Evolutionary conservation across 306 rosid genomes (phyloP).

Genomic region (Cucurbita argyrosperma): DNA sequence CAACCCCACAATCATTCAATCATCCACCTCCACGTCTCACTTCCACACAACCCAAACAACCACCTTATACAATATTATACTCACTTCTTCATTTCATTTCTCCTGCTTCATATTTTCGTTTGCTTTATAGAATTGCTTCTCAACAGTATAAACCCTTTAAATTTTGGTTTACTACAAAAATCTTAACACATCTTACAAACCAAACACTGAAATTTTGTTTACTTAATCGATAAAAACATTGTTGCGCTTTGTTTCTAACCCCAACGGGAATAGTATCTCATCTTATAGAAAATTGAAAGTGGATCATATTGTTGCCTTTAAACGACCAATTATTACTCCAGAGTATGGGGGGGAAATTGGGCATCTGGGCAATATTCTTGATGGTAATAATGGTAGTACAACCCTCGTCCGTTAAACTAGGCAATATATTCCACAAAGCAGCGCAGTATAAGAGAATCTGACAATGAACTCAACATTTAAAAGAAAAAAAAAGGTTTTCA

Average conservation of each 20-base stretch:
- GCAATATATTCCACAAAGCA: constrained; percentile 1
- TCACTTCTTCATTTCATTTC: too few relatives aligned
- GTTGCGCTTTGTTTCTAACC: not conserved
- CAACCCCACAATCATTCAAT: too few relatives aligned
- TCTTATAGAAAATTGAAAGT: not conserved
- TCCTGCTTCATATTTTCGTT: too few relatives aligned
- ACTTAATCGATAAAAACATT: too few relatives aligned
- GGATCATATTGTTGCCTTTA: not conserved
- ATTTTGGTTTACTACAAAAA: too few relatives aligned
- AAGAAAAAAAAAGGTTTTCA: not conserved
- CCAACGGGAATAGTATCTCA: not conserved
- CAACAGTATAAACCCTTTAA: too few relatives aligned
- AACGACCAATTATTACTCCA: not conserved
- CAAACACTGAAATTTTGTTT: too few relatives aligned
- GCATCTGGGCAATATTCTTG: not conserved
- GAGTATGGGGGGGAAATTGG: not conserved
- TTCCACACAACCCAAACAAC: not conserved
- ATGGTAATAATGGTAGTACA: not conserved
- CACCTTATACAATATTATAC: too few relatives aligned
- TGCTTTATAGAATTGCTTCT: too few relatives aligned
- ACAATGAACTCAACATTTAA: not conserved
- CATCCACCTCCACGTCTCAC: not conserved
- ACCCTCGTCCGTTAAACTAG: not conserved
- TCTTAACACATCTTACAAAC: too few relatives aligned
- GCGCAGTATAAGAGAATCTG: not conserved